These are phyloP conservation scores for Colletotrichum gigasporum DNA, from an alignment of 2,329 filamentous ascomycete species.

Conservation along the genomic window DNA sequence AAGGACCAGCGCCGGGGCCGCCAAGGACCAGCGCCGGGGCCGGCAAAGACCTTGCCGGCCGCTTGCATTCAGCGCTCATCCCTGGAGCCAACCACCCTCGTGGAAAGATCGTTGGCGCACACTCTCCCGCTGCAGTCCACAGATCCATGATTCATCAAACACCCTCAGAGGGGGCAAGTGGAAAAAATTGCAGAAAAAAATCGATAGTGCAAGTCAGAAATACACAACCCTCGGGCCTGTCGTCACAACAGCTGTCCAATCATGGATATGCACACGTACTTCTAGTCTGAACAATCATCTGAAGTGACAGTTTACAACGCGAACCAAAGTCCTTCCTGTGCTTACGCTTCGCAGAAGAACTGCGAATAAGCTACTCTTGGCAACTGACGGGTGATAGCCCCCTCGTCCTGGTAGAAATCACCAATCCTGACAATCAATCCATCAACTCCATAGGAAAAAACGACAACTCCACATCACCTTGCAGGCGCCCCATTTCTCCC, in stretches of 20 bases:
- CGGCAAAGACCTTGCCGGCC: slow-evolving; percentile 19
- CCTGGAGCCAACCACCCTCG: slow-evolving; percentile 20
- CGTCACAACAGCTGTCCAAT: neutral
- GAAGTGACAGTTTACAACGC: neutral
- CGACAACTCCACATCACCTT: slow-evolving; percentile 1
- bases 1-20: neutral
- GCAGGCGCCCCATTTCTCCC: slow-evolving; percentile 15
- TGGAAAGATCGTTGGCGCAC: slow-evolving; percentile 27
- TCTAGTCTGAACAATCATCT: neutral
- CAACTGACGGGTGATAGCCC: slow-evolving; percentile 1
- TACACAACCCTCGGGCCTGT: neutral
- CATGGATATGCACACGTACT: neutral
- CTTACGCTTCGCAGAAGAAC: neutral
- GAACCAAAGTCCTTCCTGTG: neutral
- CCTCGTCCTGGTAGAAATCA: slow-evolving; percentile 11
- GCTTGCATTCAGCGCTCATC: slow-evolving; percentile 12
- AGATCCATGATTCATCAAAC: slow-evolving; percentile 28
- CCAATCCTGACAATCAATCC: neutral
- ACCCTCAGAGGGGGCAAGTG: neutral
- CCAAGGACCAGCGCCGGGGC: neutral
- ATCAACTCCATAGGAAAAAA: neutral
- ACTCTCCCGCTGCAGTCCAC: slow-evolving; percentile 9
- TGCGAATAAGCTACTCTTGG: slow-evolving; percentile 29
- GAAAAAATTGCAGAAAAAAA: neutral
- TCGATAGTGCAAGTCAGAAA: neutral